Conservation (phyloP, 352 stramenopile genomes). For the Blastocystis sp. region DNA sequence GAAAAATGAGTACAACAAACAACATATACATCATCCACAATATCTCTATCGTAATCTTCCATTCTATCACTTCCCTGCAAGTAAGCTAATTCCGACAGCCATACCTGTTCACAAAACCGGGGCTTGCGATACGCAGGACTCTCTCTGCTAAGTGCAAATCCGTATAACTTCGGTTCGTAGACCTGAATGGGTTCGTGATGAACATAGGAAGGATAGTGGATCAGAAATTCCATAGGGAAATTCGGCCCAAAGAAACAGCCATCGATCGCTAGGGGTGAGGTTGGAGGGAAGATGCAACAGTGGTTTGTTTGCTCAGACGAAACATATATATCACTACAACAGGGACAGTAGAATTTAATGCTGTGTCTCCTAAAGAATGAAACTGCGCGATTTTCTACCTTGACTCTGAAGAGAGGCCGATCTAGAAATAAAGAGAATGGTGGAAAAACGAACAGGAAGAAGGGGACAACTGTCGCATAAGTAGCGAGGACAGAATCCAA, state of each 20-base stretch:
- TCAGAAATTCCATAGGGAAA: conserved; percentile 45
- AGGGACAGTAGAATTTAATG: conserved; percentile 2
- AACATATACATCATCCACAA: not conserved
- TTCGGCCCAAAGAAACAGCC: conserved; percentile 18
- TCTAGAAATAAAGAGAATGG: not conserved
- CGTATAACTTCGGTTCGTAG: conserved; percentile 27
- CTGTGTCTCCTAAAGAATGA: not conserved
- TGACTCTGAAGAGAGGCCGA: not conserved
- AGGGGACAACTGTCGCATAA: not conserved
- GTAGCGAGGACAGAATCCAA: conserved; percentile 17
- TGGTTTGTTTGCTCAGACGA: not conserved
- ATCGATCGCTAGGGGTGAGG: not conserved
- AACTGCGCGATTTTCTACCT: not conserved
- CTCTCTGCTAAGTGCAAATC: not conserved
- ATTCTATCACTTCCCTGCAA: not conserved
- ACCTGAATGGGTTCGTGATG: not conserved
- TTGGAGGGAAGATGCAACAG: not conserved
- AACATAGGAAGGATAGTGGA: conserved; percentile 9
- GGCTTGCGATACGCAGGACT: not conserved
- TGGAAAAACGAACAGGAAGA: not conserved
- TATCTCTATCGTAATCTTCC: not conserved
- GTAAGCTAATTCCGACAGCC: not conserved
- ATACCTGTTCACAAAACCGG: not conserved
- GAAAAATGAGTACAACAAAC: not conserved
- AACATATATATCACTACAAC: conserved; percentile 34